Evolutionary conservation across 1,284 basidiomycete species (phyloP), one percentile per base, ranked within the genome.

Genomic region (Rhizoctonia solani): DNA sequence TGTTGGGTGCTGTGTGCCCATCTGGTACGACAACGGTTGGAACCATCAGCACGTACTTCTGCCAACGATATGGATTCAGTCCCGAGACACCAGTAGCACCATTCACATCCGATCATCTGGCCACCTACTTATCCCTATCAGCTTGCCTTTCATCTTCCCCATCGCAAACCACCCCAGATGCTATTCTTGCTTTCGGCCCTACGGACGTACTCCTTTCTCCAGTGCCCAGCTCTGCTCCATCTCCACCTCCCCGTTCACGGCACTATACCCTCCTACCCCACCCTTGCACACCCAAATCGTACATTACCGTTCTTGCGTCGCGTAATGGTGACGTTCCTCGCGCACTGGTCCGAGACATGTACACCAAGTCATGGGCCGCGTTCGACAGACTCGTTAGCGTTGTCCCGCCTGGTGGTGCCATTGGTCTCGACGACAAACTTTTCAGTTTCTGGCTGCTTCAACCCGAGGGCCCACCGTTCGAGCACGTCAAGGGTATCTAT

Each of bases 321-420:
- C 72, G 89, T 74, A 92, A 92, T 74, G 89, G 88, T 8, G 91
- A 92, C 72, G 86, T 91, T n/a, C 89, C 90, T 6, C 84, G 91
- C 50, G 87, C 89, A 0, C 82, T 93, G 29, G 88, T 91, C 25
- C 85, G 90, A 67, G 90, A 93, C 73, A 88, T 92, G 87, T 93
- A 93, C 75, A 92, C 89, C 46, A 93, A 93, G 77, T 90, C 88
- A 67, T 93, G 91, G 91, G 89, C 87, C 73, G 90, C 90, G 3
- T 93, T 93, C 72, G 88, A 91, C 74, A 84, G 91, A 19, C 81
- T 93, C 3, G 86, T 90, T 3, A 89, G 89, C 1, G 91, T 93
- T 71, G 90, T 93, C 0, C 89, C 91, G 14, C 90, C 90, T 1
- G 91, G 91, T 16, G 91, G 91, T 2, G 90, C 88, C 0, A 92